Evolutionary conservation across 2,329 filamentous ascomycete genomes (phyloP), one percentile per base, ranked within the genome.

Genomic region (Talaromyces sp.): DNA sequence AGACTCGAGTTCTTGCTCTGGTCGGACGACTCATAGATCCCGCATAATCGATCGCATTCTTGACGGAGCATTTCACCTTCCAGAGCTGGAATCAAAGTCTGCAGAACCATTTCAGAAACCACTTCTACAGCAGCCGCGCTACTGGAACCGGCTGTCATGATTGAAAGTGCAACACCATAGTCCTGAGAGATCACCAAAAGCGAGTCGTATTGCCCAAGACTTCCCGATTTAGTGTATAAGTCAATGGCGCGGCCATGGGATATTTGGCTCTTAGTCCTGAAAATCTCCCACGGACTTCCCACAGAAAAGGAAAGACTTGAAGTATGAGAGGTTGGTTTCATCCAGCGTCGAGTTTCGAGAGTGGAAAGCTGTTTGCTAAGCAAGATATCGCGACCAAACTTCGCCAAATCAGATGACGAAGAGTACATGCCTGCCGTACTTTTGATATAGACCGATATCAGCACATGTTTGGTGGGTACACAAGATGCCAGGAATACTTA

Each of bases 201-300:
- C 36, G 70, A 67, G 1, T 70, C 71, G 29, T 75, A 75, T 17
- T 61, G 10, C 0, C 68, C 70, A 3, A 75, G 34, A 13, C 74
- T 70, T 3, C 73, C 73, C 15, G 66, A 51, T 59, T 75, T 75
- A 5, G 68, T 69, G 59, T 73, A 74, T 5, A 68, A n/a, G 69
- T 73, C 70, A 6, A 73, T 66, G 2, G 58, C 34, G 1, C 72
- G 68, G 40, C 58, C 58, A 6, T 64, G 40, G 38, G 70, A 68
- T 10, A 68, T 69, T 19, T 68, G 59, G 47, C 17, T 54, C 19
- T 54, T 38, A 7, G 51, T n/a, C 22, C 61, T 51, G 13, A 27
- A 25, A 15, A 82, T 76, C 15, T 81, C 81, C 81, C 81, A 83
- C 0, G 82, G 82, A 31, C 77, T 76, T 6, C 80, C 78, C 1